Evolutionary conservation across 176 grass and related monocot species (phyloP).

Genomic region (Hordeum marinum): DNA sequence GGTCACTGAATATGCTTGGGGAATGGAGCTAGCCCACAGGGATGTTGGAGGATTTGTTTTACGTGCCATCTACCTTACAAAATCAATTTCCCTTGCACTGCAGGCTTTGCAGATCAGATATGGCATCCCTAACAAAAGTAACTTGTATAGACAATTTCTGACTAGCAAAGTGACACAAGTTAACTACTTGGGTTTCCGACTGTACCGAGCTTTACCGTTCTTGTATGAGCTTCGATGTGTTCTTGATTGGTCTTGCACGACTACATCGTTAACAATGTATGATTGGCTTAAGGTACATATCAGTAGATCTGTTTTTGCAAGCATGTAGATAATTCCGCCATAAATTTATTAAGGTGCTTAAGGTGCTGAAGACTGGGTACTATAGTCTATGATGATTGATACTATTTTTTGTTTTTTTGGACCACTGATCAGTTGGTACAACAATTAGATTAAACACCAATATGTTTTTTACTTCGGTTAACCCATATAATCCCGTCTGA

Average conservation of each 20-base stretch:
- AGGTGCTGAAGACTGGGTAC: background rate
- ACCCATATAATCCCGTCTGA: background rate
- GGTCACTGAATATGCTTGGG: slow-evolving; percentile 94
- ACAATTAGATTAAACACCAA: background rate
- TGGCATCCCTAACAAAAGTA: slow-evolving; percentile 94
- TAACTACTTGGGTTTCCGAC: slow-evolving; percentile 81
- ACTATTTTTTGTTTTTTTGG: background rate
- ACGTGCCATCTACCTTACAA: slow-evolving; percentile 93
- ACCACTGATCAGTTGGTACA: background rate
- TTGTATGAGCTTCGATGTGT: slow-evolving; percentile 96
- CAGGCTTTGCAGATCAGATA: slow-evolving; percentile 93
- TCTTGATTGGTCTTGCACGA: slow-evolving; percentile 97
- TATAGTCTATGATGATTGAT: background rate
- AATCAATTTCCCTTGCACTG: slow-evolving; percentile 81
- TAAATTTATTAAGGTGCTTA: slow-evolving; percentile 1
- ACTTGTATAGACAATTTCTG: slow-evolving; percentile 90
- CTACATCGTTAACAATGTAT: slow-evolving; percentile 98
- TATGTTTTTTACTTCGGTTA: background rate
- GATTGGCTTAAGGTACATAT: slow-evolving; percentile 93
- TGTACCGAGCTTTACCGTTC: slow-evolving; percentile 91
- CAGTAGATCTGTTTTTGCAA: background rate
- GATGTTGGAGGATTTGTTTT: slow-evolving; percentile 73
- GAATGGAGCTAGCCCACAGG: slow-evolving; percentile 74
- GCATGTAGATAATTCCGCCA: background rate
- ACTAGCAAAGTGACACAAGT: slow-evolving; percentile 97